phyloP scores from a whole-genome alignment of 2,329 filamentous ascomycete species.

The Colletotrichum agaves region DNA sequence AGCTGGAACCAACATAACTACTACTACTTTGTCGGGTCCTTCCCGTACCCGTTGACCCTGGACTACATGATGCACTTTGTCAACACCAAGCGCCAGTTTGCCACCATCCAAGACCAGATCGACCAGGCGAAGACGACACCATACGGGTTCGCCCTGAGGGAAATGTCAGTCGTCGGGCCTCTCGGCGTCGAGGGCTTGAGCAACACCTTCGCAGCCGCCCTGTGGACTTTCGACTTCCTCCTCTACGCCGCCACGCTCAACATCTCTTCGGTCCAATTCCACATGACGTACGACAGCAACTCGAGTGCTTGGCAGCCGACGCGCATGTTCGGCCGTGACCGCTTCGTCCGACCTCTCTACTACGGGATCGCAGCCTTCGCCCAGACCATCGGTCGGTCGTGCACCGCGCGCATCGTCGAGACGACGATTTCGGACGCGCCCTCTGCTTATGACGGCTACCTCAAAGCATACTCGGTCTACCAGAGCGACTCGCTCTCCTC shows the following conservation, averaged over 20 bases:
- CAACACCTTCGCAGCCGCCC: slow-evolving; percentile 29
- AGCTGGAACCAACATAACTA: slow-evolving; percentile 36
- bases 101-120: slow-evolving; percentile 22
- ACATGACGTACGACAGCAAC: slow-evolving; percentile 34
- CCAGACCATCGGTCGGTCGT: slow-evolving; percentile 32
- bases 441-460: slow-evolving; percentile 17
- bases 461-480: slow-evolving; percentile 31
- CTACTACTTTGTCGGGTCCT: slow-evolving; percentile 30
- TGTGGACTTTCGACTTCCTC: slow-evolving; percentile 33
- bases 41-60: slow-evolving; percentile 30
- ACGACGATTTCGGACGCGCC: slow-evolving; percentile 18
- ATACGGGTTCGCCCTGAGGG: slow-evolving; percentile 25
- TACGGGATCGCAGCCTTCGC: slow-evolving; percentile 33
- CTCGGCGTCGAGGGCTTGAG: slow-evolving; percentile 29
- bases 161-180: slow-evolving; percentile 33
- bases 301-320: slow-evolving; percentile 34
- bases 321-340: slow-evolving; percentile 33
- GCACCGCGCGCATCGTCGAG: slow-evolving; percentile 29
- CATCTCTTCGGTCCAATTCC: slow-evolving; percentile 32
- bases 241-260: slow-evolving; percentile 31
- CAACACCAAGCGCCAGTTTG: slow-evolving; percentile 30
- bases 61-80: slow-evolving; percentile 35
- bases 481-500: slow-evolving; percentile 26
- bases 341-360: slow-evolving; percentile 33
- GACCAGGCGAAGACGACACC: slow-evolving; percentile 21